Base-by-base conservation (phyloP, 2,329 filamentous ascomycete genomes). In the Talaromyces sp. region DNA sequence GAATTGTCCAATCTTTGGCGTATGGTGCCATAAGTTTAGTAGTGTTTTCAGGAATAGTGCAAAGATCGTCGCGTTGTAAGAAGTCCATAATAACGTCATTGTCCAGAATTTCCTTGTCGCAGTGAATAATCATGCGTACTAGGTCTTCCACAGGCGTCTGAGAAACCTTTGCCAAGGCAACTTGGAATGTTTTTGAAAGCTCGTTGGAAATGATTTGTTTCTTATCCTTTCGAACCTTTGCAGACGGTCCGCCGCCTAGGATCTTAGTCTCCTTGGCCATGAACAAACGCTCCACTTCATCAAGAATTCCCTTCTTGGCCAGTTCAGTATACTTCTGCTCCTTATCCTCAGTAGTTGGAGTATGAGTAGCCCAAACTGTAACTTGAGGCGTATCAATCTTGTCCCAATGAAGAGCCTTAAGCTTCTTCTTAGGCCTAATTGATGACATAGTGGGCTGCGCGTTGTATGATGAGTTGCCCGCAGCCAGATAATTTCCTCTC, bases 331-430 rank as follows among this genome's bases (percentile, higher is more conserved):
- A 97, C 75, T 97, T 97, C 77, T 96, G 91, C 77, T 99, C 94
- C 71, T 92, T 91, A 63, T 89, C 90, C 72, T 95, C 88, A 4
- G 87, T 85, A n/a, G 91, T 95, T 5, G 91, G 89, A 31, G 90
- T 85, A 74, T 96, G 91, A 8, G 86, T 83, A 35, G 92, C 92
- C 93, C 93, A 97, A 68, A 97, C 90, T 58, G 93, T 97, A 56
- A 91, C 89, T 72, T 94, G 87, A 24, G 92, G 90, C 57, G 90
- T 85, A 75, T 99, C 94, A 58, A 99, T 91, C 81, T 97, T 97
- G 78, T 99, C 94, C 93, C 94, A 97, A 79, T 99, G 94, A 67
- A 99, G 83, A 61, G 93, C 93, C 85, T 99, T 99, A 75, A 99
- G 91, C 82, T 97, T 99, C 86, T 96, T 97, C 85, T 97, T 97